Conservation (phyloP, 1,284 basidiomycete genomes). For the Trametes polyzona region DNA sequence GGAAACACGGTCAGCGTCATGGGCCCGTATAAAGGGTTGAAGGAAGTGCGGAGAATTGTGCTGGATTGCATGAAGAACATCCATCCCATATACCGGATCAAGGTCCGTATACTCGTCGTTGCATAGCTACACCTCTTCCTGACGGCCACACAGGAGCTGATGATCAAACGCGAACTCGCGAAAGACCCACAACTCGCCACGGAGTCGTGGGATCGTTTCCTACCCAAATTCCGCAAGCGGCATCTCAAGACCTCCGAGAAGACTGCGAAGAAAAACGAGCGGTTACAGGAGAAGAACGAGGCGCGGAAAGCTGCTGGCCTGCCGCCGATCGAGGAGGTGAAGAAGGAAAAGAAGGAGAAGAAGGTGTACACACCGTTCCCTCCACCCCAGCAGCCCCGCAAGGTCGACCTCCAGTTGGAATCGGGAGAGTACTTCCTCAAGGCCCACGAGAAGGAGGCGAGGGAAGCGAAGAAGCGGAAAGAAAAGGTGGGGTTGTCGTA, state of each 20-base stretch:
- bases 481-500: conserved; percentile 58
- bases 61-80: conserved; percentile 99
- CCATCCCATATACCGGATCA: conserved; percentile 99
- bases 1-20: conserved; percentile 98
- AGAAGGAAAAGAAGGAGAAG: conserved; percentile 68
- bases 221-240: conserved; percentile 94
- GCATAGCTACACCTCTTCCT: not conserved
- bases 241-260: conserved; percentile 93
- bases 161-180: conserved; percentile 97
- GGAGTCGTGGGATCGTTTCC: conserved; percentile 97
- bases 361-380: conserved; percentile 99
- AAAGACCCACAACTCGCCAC: conserved; percentile 96
- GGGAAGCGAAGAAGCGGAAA: conserved; percentile 65
- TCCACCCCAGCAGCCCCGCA: conserved; percentile 90
- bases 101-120: conserved; percentile 51
- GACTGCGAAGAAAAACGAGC: conserved; percentile 85
- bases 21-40: conserved; percentile 94
- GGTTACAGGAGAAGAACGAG: conserved; percentile 55
- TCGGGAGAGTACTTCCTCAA: conserved; percentile 99
- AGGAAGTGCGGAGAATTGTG: conserved; percentile 94
- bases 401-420: conserved; percentile 94
- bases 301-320: conserved; percentile 66
- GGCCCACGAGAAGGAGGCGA: conserved; percentile 75
- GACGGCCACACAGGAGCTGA: conserved; percentile 76
- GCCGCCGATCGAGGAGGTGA: conserved; percentile 40